Percentiles rank a stretch among this genome's conserved stretches.
These are phyloP conservation scores for Setaria viridis DNA, from an alignment of 202 grass and related monocot species.

Conservation along the genomic window DNA sequence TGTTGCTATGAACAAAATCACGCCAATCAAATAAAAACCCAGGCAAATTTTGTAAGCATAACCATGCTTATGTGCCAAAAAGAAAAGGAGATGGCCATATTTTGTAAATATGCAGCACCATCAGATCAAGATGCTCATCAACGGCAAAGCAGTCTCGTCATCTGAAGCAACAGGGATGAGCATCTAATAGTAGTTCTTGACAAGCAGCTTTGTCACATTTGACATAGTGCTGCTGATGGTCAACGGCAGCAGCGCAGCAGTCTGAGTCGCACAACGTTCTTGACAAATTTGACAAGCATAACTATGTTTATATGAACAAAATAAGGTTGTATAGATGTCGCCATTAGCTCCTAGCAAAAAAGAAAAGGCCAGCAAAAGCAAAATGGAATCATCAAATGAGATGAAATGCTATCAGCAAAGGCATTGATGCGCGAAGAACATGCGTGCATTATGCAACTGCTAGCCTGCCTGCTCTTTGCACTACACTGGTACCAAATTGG, in stretches of 20 bases:
- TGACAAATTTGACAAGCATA: background rate
- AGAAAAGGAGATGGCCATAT: no score
- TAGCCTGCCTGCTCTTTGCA: conserved; percentile 12
- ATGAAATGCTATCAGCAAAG: background rate
- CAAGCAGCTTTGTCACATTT: no score
- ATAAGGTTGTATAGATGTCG: background rate
- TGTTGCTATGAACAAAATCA: background rate
- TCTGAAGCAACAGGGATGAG: no score
- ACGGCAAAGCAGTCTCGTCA: background rate
- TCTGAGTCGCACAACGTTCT: background rate
- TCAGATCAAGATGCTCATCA: background rate
- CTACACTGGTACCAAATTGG: conserved; percentile 10
- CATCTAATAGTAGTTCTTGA: no score
- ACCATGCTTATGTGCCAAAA: background rate
- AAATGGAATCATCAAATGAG: background rate
- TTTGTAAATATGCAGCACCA: background rate
- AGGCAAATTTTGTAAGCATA: background rate
- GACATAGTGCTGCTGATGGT: no score
- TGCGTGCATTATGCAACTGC: conserved; percentile 4
- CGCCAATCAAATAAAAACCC: background rate
- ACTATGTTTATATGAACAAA: no score
- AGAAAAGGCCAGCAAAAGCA: background rate
- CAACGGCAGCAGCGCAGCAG: background rate
- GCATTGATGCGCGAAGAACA: background rate
- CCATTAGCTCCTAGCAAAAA: background rate